Evolutionary conservation across 2,329 filamentous ascomycete genomes (phyloP), one percentile per base, ranked within the genome.

Genomic region (Fusarium sp.): DNA sequence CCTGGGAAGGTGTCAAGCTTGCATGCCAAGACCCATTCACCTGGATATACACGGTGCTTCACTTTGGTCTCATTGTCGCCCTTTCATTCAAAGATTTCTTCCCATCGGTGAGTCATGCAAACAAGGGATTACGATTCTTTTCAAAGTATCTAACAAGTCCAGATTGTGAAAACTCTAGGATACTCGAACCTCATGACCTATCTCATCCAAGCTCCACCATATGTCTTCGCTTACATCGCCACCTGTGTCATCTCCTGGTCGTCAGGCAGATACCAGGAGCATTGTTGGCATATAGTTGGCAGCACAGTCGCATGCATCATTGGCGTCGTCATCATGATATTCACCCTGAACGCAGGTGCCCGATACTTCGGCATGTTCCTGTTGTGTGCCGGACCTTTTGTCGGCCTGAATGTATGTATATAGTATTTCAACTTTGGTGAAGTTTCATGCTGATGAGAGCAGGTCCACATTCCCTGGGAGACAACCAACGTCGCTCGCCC

Each of bases 1-100:
- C 48, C 13, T 50, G 48, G 48, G 48, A 50, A 22, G 48, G 48
- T 30, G 48, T 50, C n/a, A 50, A 50, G 48, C 48, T 50, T 22
- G 48, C 48, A 8, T 50, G 48, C 4, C 11, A 50, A 30, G 48
- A 50, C 35, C 35, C 48, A 4, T 50, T 40, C 13, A 50, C 48
- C 24, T 50, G 35, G 48, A 50, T 50, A 2, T 40, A 30, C n/a
- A 50, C 35, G 9, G n/a, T 50, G 4, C 48, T 50, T n/a, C 35
- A 50, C 24, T 50, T 50, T 40, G 48, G 48, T 30, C 48, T 50
- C 14, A 50, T 50, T 3, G 48, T 50, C 35, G 48, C 48, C 4
- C 35, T 50, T 30, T 50, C 48, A 6, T 50, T 50, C 48, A 50
- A 50, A 4, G 48, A 50, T 17, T 50, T 50, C 48, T 50, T 50